phyloP scores from a whole-genome alignment of 2,329 filamentous ascomycete species.

The Calonectria hawksworthii region DNA sequence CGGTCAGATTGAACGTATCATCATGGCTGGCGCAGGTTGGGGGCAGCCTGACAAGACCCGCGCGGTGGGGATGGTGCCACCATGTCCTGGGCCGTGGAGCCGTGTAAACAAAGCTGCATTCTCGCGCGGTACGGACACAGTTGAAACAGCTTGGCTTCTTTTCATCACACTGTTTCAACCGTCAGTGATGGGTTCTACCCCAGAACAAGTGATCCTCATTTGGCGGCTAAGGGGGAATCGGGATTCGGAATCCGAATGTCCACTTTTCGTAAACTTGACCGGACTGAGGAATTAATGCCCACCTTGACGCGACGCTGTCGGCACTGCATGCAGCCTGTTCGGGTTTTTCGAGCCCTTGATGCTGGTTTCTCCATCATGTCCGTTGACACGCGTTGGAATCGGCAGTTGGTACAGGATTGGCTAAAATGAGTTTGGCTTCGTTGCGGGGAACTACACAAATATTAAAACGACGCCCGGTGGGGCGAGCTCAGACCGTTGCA shows the following conservation, averaged over 20 bases:
- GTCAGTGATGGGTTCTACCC: neutral
- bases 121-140: neutral
- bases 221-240: neutral
- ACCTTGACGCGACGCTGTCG: neutral
- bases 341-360: neutral
- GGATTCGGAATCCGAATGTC: neutral
- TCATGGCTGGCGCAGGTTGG: neutral
- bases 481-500: neutral
- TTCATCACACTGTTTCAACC: neutral
- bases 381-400: neutral
- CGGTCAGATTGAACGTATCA: neutral
- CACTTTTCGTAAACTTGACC: neutral
- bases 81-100: neutral
- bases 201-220: neutral
- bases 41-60: neutral
- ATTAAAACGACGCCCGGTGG: neutral
- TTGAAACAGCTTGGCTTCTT: neutral
- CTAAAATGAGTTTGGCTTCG: neutral
- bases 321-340: neutral
- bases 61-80: neutral
- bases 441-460: neutral
- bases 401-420: neutral
- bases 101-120: neutral
- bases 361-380: neutral
- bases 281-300: neutral